Conservation (phyloP, 441 rosid species). For the Aquilaria agallochum region DNA sequence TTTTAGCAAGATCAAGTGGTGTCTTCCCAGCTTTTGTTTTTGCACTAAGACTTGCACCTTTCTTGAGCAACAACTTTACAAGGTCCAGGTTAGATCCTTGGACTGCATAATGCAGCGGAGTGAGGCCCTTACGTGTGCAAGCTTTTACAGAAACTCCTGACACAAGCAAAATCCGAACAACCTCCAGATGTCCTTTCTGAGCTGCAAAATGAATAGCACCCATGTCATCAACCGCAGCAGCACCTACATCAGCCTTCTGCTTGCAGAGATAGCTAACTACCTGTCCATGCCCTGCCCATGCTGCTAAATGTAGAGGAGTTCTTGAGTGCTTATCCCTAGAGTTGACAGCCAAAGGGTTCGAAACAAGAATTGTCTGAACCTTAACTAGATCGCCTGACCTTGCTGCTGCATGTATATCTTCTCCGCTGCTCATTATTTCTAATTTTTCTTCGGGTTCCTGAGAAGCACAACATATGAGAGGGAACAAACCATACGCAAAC, state of each 20-base stretch:
- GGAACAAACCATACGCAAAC: no score
- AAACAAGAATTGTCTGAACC: conserved; percentile 45
- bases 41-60: conserved; percentile 61
- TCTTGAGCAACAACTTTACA: conserved; percentile 64
- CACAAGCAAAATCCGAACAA: conserved; percentile 53
- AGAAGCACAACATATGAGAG: no score
- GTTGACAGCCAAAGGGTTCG: conserved; percentile 66
- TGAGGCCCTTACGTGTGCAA: conserved; percentile 72
- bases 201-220: conserved; percentile 94
- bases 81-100: conserved; percentile 87
- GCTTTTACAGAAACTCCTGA: conserved; percentile 67
- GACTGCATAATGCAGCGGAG: conserved; percentile 84
- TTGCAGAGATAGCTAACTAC: conserved; percentile 80
- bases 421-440: conserved; percentile 20
- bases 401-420: conserved; percentile 71
- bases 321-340: conserved; percentile 94
- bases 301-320: conserved; percentile 92
- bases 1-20: conserved; percentile 68
- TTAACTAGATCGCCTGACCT: conserved; percentile 75
- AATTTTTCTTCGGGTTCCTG: no score
- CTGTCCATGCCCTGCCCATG: conserved; percentile 87
- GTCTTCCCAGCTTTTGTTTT: conserved; percentile 79
- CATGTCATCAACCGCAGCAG: conserved; percentile 97
- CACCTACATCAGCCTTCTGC: conserved; percentile 88
- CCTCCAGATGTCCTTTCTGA: conserved; percentile 88